Percentiles rank a stretch among this genome's conserved stretches.
These are phyloP conservation scores for Coemansia sp. DNA, from an alignment of 192 early-diverging fungal genomes.

Conservation along the genomic window DNA sequence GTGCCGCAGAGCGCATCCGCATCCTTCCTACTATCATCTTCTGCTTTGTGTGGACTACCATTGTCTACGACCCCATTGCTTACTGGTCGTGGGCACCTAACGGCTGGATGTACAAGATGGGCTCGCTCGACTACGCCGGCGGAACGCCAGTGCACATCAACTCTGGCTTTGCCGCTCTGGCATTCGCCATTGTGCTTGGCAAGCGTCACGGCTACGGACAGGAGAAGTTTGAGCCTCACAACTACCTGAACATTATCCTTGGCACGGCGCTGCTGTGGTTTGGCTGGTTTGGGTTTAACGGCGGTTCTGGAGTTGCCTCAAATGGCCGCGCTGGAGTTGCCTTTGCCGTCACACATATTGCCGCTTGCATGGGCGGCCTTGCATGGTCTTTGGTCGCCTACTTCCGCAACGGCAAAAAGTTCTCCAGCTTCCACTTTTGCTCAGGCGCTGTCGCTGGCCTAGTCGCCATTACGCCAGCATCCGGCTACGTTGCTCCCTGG, in stretches of 20 bases:
- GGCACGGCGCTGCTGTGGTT: constrained; percentile 91
- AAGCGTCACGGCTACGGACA: constrained; percentile 74
- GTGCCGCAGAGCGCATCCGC: constrained; percentile 85
- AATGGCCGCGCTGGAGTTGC: constrained; percentile 88
- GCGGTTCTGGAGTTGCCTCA: constrained; percentile 76
- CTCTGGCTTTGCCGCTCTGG: constrained; percentile 86
- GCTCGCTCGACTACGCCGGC: constrained; percentile 91
- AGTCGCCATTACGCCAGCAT: constrained; percentile 90
- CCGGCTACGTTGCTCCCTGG: constrained; percentile 83
- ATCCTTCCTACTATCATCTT: constrained; percentile 85
- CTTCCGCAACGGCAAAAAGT: constrained; percentile 70
- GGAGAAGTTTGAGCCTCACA: constrained; percentile 79
- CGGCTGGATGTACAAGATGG: constrained; percentile 84
- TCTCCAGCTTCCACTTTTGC: constrained; percentile 91
- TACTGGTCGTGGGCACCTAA: constrained; percentile 91
- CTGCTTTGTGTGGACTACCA: constrained; percentile 88
- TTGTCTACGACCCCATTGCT: constrained; percentile 92
- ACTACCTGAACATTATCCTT: constrained; percentile 88
- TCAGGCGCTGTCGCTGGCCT: constrained; percentile 91
- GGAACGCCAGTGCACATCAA: constrained; percentile 95
- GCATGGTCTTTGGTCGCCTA: constrained; percentile 85
- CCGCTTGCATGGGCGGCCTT: constrained; percentile 77
- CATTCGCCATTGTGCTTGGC: constrained; percentile 84
- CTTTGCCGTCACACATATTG: constrained; percentile 79
- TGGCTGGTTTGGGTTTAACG: constrained; percentile 98